Conservation (phyloP, 2,329 filamentous ascomycete genomes). For the Cytospora chrysosperma region DNA sequence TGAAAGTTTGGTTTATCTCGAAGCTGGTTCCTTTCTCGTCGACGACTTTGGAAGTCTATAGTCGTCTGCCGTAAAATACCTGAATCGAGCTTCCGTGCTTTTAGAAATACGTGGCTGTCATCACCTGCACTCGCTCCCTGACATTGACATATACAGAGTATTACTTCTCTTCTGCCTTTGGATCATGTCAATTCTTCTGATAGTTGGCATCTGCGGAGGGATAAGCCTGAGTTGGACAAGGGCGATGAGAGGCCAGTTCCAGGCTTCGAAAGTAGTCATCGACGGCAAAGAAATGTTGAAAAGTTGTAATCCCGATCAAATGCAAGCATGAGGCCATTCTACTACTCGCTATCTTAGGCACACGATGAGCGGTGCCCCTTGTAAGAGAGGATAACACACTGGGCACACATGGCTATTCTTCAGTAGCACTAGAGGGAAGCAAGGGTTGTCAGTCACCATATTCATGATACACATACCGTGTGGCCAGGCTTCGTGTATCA, state of each 20-base stretch:
- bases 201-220: no score
- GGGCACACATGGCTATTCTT: no score
- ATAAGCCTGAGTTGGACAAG: no score
- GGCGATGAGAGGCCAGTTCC: neutral
- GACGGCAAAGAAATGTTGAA: neutral
- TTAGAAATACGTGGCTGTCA: neutral
- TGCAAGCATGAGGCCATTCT: neutral
- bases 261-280: neutral
- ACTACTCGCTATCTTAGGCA: neutral
- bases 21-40: neutral
- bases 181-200: no score
- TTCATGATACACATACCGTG: no score
- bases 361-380: no score
- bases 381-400: no score
- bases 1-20: neutral
- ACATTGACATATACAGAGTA: neutral
- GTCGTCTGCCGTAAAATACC: neutral
- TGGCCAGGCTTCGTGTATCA: no score
- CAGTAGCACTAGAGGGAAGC: no score
- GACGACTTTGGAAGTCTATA: neutral
- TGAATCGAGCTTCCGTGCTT: neutral
- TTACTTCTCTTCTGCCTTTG: neutral
- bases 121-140: neutral
- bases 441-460: no score
- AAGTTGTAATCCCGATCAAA: no score